Evolutionary conservation across 1,284 basidiomycete species (phyloP), one percentile per base, ranked within the genome.

Genomic region (Schizophyllum amplum): DNA sequence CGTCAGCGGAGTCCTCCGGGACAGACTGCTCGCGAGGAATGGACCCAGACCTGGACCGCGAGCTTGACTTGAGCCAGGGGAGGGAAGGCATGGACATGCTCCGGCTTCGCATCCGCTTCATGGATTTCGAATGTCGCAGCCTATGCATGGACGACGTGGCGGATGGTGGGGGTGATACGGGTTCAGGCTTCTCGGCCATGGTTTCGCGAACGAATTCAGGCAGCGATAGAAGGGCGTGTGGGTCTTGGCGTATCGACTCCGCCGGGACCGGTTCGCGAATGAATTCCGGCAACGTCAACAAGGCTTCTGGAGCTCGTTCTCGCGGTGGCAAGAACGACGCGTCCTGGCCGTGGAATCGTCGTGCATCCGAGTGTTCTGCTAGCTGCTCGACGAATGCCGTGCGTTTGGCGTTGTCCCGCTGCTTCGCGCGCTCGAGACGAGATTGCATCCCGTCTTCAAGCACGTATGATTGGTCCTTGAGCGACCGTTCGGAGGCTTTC

Each of bases 41-140:
- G 22, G 57, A 55, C 46, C 60, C 61, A 9, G 61, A 59, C 21
- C 58, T 49, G 4, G 75, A 75, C 9, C 69, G 70, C 4, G 68
- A 71, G 7, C 74, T 68, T 33, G 66, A 65, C 24, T 73, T 70
- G 20, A 90, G 67, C 87, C 87, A 90, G 13, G 82, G 77, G 4
- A 90, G 69, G 23, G 87, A 79, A 9, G 87, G 85, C 0, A 87
- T 86, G 11, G 87, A 89, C 64, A 84, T 71, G 63, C 88, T 90
- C 57, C 88, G 77, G 59, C 72, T 77, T 27, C 86, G 74, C 51
- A 65, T 71, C 1, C 57, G 55, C 53, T 61, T 52, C 59, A 49
- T 6, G 17, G 47, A 49, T 52, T 49, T 49, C 47, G 47, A 49
- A 20, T n/a, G 47, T n/a, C 47, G 47, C 17, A 49, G 47, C n/a